These are phyloP conservation scores for Podaxis sp. DNA, from an alignment of 768 basidiomycete species.

Conservation along the genomic window DNA sequence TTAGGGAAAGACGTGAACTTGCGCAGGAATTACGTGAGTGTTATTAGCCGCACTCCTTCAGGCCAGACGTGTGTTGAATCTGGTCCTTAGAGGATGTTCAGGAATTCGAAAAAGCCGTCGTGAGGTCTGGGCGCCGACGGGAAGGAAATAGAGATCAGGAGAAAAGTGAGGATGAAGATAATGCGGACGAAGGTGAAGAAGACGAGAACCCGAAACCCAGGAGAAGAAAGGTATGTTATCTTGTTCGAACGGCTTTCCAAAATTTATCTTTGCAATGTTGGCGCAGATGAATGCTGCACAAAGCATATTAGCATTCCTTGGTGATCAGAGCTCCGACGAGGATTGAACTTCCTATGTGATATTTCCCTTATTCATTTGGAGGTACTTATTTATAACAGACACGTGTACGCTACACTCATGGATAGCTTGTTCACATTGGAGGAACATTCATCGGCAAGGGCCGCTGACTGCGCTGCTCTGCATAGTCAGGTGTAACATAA, in stretches of 20 bases:
- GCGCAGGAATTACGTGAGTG: constrained; percentile 62
- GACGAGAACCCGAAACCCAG: constrained; percentile 33
- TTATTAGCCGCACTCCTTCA: not conserved
- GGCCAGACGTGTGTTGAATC: not conserved
- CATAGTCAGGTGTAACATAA: constrained; percentile 42
- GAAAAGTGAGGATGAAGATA: constrained; percentile 24
- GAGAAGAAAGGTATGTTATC: constrained; percentile 41
- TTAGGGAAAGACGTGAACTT: constrained; percentile 73
- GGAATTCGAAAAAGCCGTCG: constrained; percentile 58
- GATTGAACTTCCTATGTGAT: constrained; percentile 22
- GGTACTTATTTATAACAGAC: not conserved
- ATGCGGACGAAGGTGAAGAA: constrained; percentile 25
- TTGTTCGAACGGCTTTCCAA: not conserved
- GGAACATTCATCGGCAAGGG: constrained; percentile 26
- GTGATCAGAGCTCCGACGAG: constrained; percentile 71
- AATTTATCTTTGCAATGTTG: not conserved
- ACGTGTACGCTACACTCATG: not conserved
- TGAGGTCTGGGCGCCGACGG: constrained; percentile 28
- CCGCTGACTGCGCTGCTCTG: constrained; percentile 32
- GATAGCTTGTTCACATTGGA: constrained; percentile 30
- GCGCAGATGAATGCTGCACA: constrained; percentile 44
- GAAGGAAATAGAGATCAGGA: constrained; percentile 28
- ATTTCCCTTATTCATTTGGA: not conserved
- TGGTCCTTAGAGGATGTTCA: constrained; percentile 66
- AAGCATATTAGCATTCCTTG: constrained; percentile 72